Evolutionary conservation across 164 flowering plant species (phyloP).

Genomic region (Tetracentron sinense): DNA sequence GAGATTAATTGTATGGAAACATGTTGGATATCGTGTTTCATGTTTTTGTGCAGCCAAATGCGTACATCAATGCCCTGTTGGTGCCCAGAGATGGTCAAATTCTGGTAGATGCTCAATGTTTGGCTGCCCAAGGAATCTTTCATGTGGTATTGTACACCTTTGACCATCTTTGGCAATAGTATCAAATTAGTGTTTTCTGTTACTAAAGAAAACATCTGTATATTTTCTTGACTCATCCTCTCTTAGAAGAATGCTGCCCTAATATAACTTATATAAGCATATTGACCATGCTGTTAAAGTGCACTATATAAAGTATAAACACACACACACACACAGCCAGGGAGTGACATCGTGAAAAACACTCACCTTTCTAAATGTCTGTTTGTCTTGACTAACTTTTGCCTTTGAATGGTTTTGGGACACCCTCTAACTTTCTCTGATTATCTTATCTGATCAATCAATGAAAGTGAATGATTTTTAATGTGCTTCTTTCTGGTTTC

Average conservation of each 20-base stretch:
- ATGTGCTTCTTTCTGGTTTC: background rate
- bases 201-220: background rate
- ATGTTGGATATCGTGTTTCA: background rate
- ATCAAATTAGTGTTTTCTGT: background rate
- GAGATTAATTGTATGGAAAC: background rate
- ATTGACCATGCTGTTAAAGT: background rate
- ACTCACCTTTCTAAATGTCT: background rate
- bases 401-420: background rate
- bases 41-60: slow-evolving; percentile 59
- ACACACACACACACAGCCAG: background rate
- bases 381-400: background rate
- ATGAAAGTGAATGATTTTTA: background rate
- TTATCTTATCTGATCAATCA: background rate
- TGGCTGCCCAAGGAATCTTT: slow-evolving; percentile 67
- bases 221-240: background rate
- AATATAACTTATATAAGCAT: background rate
- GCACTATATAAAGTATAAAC: too few species aligned
- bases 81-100: slow-evolving; percentile 76
- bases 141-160: slow-evolving; percentile 54
- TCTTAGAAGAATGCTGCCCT: background rate
- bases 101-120: slow-evolving; percentile 48
- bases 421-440: background rate
- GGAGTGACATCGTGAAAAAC: background rate
- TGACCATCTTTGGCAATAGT: background rate
- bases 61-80: slow-evolving; percentile 73